Percentiles rank a stretch among this genome's conserved stretches.
phyloP scores from a whole-genome alignment of 2,329 filamentous ascomycete genomes.

The Xylariaceae sp. region DNA sequence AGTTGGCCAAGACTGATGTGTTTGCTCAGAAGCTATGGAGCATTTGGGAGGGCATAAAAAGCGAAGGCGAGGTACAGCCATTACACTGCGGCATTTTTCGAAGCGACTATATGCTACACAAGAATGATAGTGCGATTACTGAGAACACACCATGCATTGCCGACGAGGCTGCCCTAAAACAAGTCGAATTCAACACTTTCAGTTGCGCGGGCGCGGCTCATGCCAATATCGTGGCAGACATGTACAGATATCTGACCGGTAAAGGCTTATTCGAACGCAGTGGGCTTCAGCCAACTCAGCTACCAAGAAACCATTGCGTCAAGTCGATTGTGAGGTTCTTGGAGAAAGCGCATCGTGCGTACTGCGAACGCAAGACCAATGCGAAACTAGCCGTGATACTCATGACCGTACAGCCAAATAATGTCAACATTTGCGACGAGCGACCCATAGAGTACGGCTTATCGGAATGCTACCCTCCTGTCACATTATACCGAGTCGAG shows the following conservation, averaged over 20 bases:
- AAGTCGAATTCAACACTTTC: conserved; percentile 40
- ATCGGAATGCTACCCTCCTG: conserved; percentile 25
- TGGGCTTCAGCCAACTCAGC: conserved; percentile 1
- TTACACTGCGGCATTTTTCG: conserved; percentile 35
- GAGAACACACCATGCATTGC: not conserved
- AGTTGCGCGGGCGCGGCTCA: conserved; percentile 35
- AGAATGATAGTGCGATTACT: not conserved
- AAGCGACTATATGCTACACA: conserved; percentile 41
- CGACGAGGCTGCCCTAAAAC: conserved; percentile 27
- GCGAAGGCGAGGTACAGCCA: conserved; percentile 25
- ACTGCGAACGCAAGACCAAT: conserved; percentile 17
- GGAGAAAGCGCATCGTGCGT: conserved; percentile 28
- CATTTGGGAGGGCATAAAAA: conserved; percentile 29
- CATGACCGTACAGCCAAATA: conserved; percentile 38
- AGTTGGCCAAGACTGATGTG: conserved; percentile 29
- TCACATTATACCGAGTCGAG: conserved; percentile 32
- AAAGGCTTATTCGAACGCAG: conserved; percentile 19
- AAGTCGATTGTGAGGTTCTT: conserved; percentile 27
- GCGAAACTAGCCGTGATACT: conserved; percentile 30
- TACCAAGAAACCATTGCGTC: conserved; percentile 31
- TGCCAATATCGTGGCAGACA: conserved; percentile 32
- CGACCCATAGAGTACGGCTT: conserved; percentile 40
- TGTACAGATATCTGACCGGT: conserved; percentile 34
- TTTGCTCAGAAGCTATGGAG: conserved; percentile 33
- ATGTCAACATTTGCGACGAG: conserved; percentile 41